phyloP scores from a whole-genome alignment of 2,329 filamentous ascomycete genomes.

The Phyllosticta citrichinensis region DNA sequence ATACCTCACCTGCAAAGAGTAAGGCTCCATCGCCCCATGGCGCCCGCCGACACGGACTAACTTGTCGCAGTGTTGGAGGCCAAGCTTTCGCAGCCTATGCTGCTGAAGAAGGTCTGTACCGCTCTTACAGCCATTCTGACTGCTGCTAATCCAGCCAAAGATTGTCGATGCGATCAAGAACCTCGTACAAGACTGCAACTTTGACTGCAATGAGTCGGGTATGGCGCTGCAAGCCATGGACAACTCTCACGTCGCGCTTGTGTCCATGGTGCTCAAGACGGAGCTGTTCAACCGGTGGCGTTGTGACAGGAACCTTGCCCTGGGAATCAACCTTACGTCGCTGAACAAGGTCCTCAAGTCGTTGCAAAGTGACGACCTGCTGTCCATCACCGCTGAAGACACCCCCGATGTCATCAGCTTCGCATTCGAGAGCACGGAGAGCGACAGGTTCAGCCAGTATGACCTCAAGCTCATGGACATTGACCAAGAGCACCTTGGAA shows the following conservation, averaged over 20 bases:
- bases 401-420: conserved; percentile 92
- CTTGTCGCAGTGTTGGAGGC: conserved; percentile 75
- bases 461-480: conserved; percentile 99
- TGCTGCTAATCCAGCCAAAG: conserved; percentile 36
- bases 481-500: conserved; percentile 97
- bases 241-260: conserved; percentile 97
- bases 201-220: conserved; percentile 99
- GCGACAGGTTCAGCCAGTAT: conserved; percentile 93
- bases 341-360: conserved; percentile 95
- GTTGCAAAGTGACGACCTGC: conserved; percentile 84
- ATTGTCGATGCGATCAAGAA: conserved; percentile 99
- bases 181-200: conserved; percentile 98
- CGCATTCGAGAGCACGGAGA: conserved; percentile 81
- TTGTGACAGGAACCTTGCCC: conserved; percentile 97
- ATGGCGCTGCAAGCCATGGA: conserved; percentile 99
- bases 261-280: conserved; percentile 97
- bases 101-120: conserved; percentile 76
- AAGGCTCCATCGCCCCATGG: not conserved
- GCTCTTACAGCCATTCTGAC: not conserved
- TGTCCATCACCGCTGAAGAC: conserved; percentile 96
- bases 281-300: conserved; percentile 92
- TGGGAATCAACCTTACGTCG: conserved; percentile 92
- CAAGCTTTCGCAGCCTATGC: conserved; percentile 83
- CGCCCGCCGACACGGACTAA: not conserved
- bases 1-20: conserved; percentile 8